phyloP scores from a whole-genome alignment of 352 stramenopile species.

The Phytophthora sansomeana region DNA sequence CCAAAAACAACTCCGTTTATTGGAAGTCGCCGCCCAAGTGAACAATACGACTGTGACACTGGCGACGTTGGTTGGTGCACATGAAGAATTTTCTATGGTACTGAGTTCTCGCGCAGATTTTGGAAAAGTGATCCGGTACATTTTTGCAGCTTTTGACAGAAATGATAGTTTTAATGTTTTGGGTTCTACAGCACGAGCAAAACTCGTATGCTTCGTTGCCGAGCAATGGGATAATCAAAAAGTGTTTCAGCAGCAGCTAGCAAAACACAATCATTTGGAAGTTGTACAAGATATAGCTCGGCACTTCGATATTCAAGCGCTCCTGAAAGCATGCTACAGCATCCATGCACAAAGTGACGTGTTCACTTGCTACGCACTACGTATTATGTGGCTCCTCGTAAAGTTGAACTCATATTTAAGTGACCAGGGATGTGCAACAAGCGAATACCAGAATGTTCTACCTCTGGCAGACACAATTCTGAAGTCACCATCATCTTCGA shows the following conservation, averaged over 20 bases:
- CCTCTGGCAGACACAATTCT: slow-evolving; percentile 8
- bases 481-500: neutral
- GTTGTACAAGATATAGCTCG: neutral
- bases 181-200: slow-evolving; percentile 3
- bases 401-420: slow-evolving; percentile 2
- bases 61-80: slow-evolving; percentile 10
- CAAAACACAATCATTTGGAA: neutral
- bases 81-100: slow-evolving; percentile 2
- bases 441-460: neutral
- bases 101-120: slow-evolving; percentile 21
- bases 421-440: neutral
- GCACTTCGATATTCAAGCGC: neutral
- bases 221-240: slow-evolving; percentile 17
- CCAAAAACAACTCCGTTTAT: slow-evolving; percentile 7
- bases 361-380: slow-evolving; percentile 11
- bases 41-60: neutral
- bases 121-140: slow-evolving; percentile 2
- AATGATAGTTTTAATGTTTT: neutral
- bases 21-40: neutral
- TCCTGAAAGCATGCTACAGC: slow-evolving; percentile 13
- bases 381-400: slow-evolving; percentile 22
- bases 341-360: neutral
- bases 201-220: slow-evolving; percentile 25
- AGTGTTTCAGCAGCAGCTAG: neutral
- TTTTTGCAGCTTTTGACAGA: slow-evolving; percentile 8